Percentiles rank a stretch among this genome's conserved stretches.
phyloP scores from a whole-genome alignment of 805 yeast genomes.

The Candida koratica region DNA sequence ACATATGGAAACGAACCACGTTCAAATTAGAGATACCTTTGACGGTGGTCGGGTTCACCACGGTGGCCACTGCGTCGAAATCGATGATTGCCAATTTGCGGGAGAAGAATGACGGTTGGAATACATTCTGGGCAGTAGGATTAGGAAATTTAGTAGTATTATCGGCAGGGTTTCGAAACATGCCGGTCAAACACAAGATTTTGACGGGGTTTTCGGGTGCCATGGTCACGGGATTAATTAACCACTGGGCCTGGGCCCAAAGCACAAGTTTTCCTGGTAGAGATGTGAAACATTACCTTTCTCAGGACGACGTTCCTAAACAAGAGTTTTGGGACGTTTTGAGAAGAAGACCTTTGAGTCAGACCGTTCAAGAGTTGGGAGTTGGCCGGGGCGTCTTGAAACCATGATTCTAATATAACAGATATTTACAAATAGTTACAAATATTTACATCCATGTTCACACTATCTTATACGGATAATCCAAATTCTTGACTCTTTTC shows the following conservation, averaged over 20 bases:
- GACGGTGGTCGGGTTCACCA: constrained; percentile 41
- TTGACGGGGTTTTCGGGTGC: constrained; percentile 41
- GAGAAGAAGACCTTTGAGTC: constrained; percentile 77
- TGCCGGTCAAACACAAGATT: constrained; percentile 41
- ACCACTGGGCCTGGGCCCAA: constrained; percentile 41
- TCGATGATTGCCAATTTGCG: constrained; percentile 55
- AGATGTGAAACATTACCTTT: constrained; percentile 37
- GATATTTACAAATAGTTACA: no score
- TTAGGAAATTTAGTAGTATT: constrained; percentile 45
- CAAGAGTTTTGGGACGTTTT: constrained; percentile 75
- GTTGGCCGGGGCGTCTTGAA: constrained; percentile 56
- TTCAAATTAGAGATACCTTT: constrained; percentile 39
- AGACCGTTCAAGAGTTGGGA: constrained; percentile 74
- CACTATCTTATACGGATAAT: constrained; percentile 69
- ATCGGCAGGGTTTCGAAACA: constrained; percentile 39
- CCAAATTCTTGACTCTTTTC: constrained; percentile 74
- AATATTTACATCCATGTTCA: neutral
- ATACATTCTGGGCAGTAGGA: constrained; percentile 62
- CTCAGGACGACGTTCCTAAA: constrained; percentile 32
- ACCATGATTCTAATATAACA: constrained; percentile 18
- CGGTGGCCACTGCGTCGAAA: constrained; percentile 48
- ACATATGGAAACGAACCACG: constrained; percentile 41
- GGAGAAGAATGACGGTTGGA: constrained; percentile 59
- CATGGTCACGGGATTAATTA: constrained; percentile 31
- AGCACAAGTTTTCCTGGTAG: constrained; percentile 36